phyloP scores from a whole-genome alignment of 2,329 filamentous ascomycete genomes.

The Colletotrichum sp. region DNA sequence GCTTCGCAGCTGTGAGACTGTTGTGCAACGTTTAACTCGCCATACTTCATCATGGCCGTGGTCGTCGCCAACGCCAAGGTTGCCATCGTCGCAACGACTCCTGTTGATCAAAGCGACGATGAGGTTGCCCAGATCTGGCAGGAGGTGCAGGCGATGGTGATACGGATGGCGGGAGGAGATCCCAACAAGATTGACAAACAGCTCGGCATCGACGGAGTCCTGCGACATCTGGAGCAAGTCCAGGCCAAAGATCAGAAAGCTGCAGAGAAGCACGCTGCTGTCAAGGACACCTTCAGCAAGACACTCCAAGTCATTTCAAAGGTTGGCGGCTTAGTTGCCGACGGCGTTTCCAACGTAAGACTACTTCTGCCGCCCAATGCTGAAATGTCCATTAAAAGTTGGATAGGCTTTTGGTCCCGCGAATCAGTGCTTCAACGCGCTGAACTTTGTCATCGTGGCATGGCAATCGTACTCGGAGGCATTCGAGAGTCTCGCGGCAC shows the following conservation, averaged over 20 bases:
- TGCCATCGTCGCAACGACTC: not conserved
- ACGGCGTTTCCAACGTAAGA: slow-evolving; percentile 28
- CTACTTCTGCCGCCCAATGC: not conserved
- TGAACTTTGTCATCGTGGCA: slow-evolving; percentile 38
- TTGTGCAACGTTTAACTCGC: not conserved
- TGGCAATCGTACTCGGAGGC: slow-evolving; percentile 38
- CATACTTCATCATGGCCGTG: not conserved
- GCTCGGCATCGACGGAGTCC: slow-evolving; percentile 31
- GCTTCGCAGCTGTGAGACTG: not conserved
- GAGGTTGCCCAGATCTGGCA: slow-evolving; percentile 35
- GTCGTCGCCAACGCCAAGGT: not conserved
- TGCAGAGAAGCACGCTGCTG: slow-evolving; percentile 29
- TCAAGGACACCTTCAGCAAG: slow-evolving; percentile 29
- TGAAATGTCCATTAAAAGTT: not conserved
- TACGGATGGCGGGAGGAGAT: slow-evolving; percentile 34
- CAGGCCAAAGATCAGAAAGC: slow-evolving; percentile 30
- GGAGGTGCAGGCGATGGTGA: slow-evolving; percentile 33
- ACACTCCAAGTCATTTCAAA: slow-evolving; percentile 37
- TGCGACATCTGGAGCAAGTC: slow-evolving; percentile 26
- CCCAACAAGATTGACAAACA: slow-evolving; percentile 25
- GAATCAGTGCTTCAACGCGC: slow-evolving; percentile 37
- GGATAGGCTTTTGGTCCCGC: slow-evolving; percentile 35
- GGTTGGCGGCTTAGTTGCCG: slow-evolving; percentile 35
- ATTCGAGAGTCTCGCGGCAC: slow-evolving; percentile 33
- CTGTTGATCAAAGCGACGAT: not conserved